These are phyloP conservation scores for Aegilops tauschii DNA, from an alignment of 176 grass and related monocot species.

Conservation along the genomic window DNA sequence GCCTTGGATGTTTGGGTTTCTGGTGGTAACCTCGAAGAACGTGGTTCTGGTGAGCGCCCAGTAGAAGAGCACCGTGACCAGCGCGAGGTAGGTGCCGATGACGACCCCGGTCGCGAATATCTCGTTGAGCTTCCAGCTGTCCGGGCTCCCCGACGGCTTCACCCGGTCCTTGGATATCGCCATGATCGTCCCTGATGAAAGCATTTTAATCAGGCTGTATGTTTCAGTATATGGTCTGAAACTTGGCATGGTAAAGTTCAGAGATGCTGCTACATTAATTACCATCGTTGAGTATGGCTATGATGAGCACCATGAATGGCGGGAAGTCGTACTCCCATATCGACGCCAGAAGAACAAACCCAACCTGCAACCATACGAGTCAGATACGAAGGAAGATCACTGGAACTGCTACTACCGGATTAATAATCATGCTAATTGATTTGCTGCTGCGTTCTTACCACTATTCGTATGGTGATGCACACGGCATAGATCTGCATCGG, in stretches of 20 bases:
- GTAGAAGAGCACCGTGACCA: conserved; percentile 80
- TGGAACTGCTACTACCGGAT: no score
- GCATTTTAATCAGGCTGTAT: background rate
- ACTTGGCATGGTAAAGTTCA: conserved; percentile 5
- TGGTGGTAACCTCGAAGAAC: conserved; percentile 60
- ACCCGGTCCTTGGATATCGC: conserved; percentile 85
- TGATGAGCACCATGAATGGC: conserved; percentile 87
- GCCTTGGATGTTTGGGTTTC: background rate
- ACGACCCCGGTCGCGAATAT: conserved; percentile 74
- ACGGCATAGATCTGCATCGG: conserved; percentile 85
- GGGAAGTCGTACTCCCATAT: conserved; percentile 93
- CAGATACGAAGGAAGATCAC: background rate
- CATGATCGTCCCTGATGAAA: conserved; percentile 78
- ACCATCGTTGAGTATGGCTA: conserved; percentile 91
- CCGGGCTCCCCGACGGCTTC: conserved; percentile 55
- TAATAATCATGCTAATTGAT: no score
- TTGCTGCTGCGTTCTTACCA: conserved; percentile 42
- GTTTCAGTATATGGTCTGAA: background rate
- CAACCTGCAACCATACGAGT: conserved; percentile 41
- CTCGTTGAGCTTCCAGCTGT: conserved; percentile 82
- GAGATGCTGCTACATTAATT: background rate
- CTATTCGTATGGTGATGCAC: conserved; percentile 87
- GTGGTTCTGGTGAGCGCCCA: conserved; percentile 59
- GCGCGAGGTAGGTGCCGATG: conserved; percentile 78
- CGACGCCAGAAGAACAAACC: conserved; percentile 72